A percentile compares a stretch with the other conserved stretches of the same genome.
Evolutionary conservation across 768 basidiomycete species (phyloP).

Genomic region (Erythrobasidium yunnanense): DNA sequence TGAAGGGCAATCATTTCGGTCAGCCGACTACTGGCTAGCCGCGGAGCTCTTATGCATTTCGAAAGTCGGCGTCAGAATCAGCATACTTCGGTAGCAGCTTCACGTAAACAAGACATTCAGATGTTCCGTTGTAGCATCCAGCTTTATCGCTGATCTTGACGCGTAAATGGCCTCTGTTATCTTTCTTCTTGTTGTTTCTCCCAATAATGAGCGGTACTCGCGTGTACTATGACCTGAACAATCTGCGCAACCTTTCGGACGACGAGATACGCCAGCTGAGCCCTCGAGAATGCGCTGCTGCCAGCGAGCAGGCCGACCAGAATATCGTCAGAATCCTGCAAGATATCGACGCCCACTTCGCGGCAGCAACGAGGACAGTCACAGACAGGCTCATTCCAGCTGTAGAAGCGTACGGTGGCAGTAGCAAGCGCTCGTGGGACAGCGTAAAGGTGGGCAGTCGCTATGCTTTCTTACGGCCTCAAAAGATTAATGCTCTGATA

Average conservation of each 20-base stretch:
- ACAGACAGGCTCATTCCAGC: conserved; percentile 71
- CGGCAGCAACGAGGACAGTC: conserved; percentile 73
- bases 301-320: conserved; percentile 23
- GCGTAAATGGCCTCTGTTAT: too few relatives aligned
- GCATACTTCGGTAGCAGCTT: too few relatives aligned
- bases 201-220: background rate
- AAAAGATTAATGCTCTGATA: too few relatives aligned
- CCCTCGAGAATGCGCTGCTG: conserved; percentile 6
- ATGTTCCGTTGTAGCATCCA: too few relatives aligned
- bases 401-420: conserved; percentile 77
- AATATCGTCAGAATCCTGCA: conserved; percentile 52
- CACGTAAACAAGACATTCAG: too few relatives aligned
- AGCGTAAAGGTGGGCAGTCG: conserved; percentile 63
- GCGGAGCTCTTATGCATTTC: too few relatives aligned
- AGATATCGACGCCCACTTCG: conserved; percentile 89
- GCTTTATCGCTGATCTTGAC: too few relatives aligned
- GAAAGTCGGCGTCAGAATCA: too few relatives aligned
- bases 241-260: conserved; percentile 7
- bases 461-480: background rate
- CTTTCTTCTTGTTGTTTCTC: too few relatives aligned
- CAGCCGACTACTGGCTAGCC: too few relatives aligned
- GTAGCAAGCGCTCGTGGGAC: conserved; percentile 75
- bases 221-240: conserved; percentile 26
- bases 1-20: too few relatives aligned
- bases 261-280: conserved; percentile 1